Conservation (phyloP, 2,329 filamentous ascomycete species). For the Lachnellula willkommii region DNA sequence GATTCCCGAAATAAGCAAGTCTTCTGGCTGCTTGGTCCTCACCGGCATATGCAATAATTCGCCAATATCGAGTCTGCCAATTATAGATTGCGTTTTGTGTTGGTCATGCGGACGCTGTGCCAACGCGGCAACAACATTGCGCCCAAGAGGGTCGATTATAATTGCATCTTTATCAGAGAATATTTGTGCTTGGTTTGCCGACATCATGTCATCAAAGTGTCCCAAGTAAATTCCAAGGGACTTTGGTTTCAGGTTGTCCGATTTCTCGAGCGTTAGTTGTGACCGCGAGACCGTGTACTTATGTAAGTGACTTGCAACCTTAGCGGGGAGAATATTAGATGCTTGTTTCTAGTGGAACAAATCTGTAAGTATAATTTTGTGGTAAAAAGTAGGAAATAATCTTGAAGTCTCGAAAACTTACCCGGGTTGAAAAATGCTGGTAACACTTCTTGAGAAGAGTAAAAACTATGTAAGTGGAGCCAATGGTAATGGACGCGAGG, state of each 20-base stretch:
- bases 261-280: slow-evolving; percentile 5
- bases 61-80: slow-evolving; percentile 31
- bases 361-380: not conserved
- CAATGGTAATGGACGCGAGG: slow-evolving; percentile 27
- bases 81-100: slow-evolving; percentile 17
- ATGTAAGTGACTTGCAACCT: slow-evolving; percentile 5
- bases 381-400: not conserved
- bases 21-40: not conserved
- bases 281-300: slow-evolving; percentile 7
- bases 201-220: slow-evolving; percentile 14
- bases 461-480: slow-evolving; percentile 27
- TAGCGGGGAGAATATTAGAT: not conserved
- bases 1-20: slow-evolving; percentile 1
- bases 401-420: not conserved
- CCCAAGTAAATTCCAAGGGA: slow-evolving; percentile 30
- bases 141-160: slow-evolving; percentile 13
- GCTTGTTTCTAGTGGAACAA: not conserved
- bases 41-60: not conserved
- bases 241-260: slow-evolving; percentile 9
- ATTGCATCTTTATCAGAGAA: slow-evolving; percentile 7
- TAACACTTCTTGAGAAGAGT: slow-evolving; percentile 21
- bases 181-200: slow-evolving; percentile 4
- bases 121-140: slow-evolving; percentile 15
- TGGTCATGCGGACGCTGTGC: slow-evolving; percentile 3
- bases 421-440: slow-evolving; percentile 15